Evolutionary conservation across 1,139 yeast genomes (phyloP).

Genomic region (Suhomyces terraborum): DNA sequence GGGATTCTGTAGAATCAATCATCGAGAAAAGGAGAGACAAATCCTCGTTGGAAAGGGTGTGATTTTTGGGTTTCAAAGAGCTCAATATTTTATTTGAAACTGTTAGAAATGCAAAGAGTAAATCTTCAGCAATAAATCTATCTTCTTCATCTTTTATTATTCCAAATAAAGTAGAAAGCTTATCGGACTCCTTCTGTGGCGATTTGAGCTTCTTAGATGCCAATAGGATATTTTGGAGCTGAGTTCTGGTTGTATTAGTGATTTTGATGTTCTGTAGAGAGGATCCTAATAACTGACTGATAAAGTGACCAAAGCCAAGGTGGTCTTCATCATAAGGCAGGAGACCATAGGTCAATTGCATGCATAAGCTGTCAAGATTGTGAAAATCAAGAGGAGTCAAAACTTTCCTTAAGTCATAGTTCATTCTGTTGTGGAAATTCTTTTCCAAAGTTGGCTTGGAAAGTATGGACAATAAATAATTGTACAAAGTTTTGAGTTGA

Average conservation of each 20-base stretch:
- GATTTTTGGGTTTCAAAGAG: slow-evolving; percentile 39
- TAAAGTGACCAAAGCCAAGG: slow-evolving; percentile 30
- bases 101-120: slow-evolving; percentile 35
- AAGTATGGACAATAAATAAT: slow-evolving; percentile 76
- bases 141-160: slow-evolving; percentile 15
- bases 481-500: slow-evolving; percentile 75
- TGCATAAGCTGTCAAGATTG: slow-evolving; percentile 63
- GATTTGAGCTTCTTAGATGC: slow-evolving; percentile 27
- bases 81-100: slow-evolving; percentile 31
- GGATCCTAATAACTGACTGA: slow-evolving; percentile 31
- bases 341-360: slow-evolving; percentile 48
- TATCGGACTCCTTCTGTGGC: slow-evolving; percentile 10
- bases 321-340: slow-evolving; percentile 13
- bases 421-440: slow-evolving; percentile 70
- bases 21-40: slow-evolving; percentile 33
- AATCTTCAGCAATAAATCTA: slow-evolving; percentile 29
- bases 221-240: slow-evolving; percentile 32
- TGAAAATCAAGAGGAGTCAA: slow-evolving; percentile 69
- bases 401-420: slow-evolving; percentile 78
- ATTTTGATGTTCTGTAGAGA: slow-evolving; percentile 36
- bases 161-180: slow-evolving; percentile 13
- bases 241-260: slow-evolving; percentile 37
- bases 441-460: slow-evolving; percentile 73
- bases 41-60: slow-evolving; percentile 35
- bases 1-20: slow-evolving; percentile 23